These are phyloP conservation scores for Leccinum olivaceopallidum DNA, from an alignment of 768 basidiomycete genomes.

Conservation along the genomic window DNA sequence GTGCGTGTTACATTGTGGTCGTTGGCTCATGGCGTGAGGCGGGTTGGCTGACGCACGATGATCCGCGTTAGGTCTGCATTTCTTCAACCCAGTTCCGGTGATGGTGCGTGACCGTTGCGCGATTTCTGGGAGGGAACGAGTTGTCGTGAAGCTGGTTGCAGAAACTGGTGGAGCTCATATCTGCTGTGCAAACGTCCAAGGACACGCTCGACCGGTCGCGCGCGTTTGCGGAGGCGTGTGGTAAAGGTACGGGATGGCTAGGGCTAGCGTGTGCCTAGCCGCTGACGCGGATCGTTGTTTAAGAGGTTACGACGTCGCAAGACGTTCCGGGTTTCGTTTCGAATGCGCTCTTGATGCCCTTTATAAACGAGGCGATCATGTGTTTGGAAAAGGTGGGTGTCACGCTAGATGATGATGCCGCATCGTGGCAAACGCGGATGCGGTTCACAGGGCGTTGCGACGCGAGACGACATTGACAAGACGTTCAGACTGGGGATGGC, in stretches of 20 bases:
- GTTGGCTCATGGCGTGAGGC: background rate
- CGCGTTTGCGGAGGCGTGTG: constrained; percentile 83
- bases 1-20: constrained; percentile 39
- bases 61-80: constrained; percentile 67
- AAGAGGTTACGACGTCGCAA: constrained; percentile 87
- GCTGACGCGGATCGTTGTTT: background rate
- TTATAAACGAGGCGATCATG: constrained; percentile 97
- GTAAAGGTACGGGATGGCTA: constrained; percentile 59
- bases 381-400: constrained; percentile 76
- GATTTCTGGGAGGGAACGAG: background rate
- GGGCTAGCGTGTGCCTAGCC: background rate
- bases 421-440: background rate
- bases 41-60: background rate
- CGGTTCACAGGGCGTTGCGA: constrained; percentile 72
- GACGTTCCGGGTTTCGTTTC: constrained; percentile 97
- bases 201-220: constrained; percentile 76
- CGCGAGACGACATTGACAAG: constrained; percentile 93
- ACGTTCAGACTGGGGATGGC: constrained; percentile 93
- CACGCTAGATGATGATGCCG: background rate
- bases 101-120: constrained; percentile 57
- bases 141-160: constrained; percentile 25
- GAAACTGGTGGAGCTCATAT: constrained; percentile 96
- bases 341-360: constrained; percentile 94
- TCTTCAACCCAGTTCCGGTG: constrained; percentile 96
- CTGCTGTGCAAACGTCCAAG: constrained; percentile 85